phyloP scores from a whole-genome alignment of 2,329 filamentous ascomycete species.

The Fusarium algeriense region DNA sequence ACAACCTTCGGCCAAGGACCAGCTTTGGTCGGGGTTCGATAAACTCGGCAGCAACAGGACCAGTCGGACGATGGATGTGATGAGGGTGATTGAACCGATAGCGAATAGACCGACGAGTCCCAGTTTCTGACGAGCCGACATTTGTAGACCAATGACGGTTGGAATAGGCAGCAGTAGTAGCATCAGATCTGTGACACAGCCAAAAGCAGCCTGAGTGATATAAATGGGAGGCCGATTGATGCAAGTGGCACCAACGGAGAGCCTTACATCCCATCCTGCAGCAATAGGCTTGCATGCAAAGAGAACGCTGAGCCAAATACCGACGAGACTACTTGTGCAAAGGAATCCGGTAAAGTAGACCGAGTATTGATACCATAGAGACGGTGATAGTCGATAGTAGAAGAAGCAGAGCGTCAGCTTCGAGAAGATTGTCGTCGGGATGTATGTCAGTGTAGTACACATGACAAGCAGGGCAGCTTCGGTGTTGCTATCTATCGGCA shows the following conservation, averaged over 20 bases:
- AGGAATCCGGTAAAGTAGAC: slow-evolving; percentile 5
- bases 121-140: slow-evolving; percentile 9
- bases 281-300: slow-evolving; percentile 8
- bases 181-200: slow-evolving; percentile 18
- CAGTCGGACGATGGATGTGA: slow-evolving; percentile 13
- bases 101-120: slow-evolving; percentile 7
- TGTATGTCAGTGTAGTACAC: slow-evolving; percentile 9
- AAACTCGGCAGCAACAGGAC: slow-evolving; percentile 7
- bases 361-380: slow-evolving; percentile 15
- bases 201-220: slow-evolving; percentile 16
- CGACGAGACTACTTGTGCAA: neutral
- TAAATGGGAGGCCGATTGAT: slow-evolving; percentile 20
- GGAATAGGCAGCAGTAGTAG: neutral
- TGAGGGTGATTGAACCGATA: slow-evolving; percentile 10
- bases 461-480: slow-evolving; percentile 6
- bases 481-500: slow-evolving; percentile 15
- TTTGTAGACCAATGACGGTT: neutral
- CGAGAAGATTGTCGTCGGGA: slow-evolving; percentile 15
- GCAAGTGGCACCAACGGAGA: neutral
- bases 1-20: slow-evolving; percentile 16
- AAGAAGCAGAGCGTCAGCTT: slow-evolving; percentile 25
- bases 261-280: slow-evolving; percentile 12
- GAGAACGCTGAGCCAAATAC: slow-evolving; percentile 18
- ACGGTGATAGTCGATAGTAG: slow-evolving; percentile 18
- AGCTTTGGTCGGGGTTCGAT: slow-evolving; percentile 10